phyloP scores from a whole-genome alignment of 2,329 filamentous ascomycete genomes.

The Epichloe festucae region DNA sequence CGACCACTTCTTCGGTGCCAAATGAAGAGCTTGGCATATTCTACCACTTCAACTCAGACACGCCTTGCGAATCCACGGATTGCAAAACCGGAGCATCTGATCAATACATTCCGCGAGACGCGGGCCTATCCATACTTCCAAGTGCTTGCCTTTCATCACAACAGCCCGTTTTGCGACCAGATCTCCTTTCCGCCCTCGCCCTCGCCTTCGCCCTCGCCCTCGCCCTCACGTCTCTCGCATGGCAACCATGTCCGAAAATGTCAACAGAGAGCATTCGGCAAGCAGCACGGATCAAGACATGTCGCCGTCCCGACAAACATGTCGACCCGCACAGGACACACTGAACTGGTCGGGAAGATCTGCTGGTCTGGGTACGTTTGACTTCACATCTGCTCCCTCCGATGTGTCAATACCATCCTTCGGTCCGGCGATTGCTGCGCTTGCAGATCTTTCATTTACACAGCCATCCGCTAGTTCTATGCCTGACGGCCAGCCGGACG shows the following conservation, averaged over 20 bases:
- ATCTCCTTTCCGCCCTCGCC: neutral
- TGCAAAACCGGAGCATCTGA: neutral
- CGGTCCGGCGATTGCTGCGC: constrained; percentile 16
- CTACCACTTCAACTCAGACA: neutral
- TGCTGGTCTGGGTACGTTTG: constrained; percentile 6
- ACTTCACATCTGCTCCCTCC: constrained; percentile 15
- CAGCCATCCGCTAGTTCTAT: constrained; percentile 15
- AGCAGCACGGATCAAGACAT: constrained; percentile 2
- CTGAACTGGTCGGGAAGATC: constrained; percentile 6
- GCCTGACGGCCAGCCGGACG: constrained; percentile 12
- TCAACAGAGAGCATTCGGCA: neutral
- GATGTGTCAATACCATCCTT: constrained; percentile 16
- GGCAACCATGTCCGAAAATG: constrained; percentile 4
- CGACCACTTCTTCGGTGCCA: neutral
- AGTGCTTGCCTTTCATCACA: neutral
- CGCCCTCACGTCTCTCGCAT: neutral
- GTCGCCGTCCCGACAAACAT: constrained; percentile 3
- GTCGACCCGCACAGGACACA: constrained; percentile 5
- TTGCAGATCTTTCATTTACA: constrained; percentile 21
- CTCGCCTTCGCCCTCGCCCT: no score
- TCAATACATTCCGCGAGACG: neutral
- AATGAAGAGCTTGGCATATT: neutral
- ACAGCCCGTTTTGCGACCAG: neutral
- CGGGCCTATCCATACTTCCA: neutral
- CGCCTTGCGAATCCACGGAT: neutral